phyloP scores from a whole-genome alignment of 192 early-diverging fungal genomes.

The Rhizophlyctis rosea region DNA sequence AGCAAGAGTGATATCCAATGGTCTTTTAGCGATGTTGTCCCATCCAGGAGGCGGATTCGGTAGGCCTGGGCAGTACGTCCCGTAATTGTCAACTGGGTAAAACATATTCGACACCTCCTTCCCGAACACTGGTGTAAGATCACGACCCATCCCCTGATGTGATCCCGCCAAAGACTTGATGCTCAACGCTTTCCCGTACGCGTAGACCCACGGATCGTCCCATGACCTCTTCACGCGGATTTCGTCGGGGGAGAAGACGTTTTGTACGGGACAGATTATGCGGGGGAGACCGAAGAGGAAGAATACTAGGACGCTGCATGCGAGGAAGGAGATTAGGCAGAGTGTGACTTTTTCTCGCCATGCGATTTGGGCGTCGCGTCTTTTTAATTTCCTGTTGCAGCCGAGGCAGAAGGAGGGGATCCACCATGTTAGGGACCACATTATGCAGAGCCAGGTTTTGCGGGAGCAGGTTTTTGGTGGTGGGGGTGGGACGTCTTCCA shows the following conservation, averaged over 20 bases:
- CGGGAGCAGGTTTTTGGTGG: background rate
- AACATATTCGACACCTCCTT: conserved; percentile 39
- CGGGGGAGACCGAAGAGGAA: conserved; percentile 76
- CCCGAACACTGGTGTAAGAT: conserved; percentile 25
- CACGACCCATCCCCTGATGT: conserved; percentile 17
- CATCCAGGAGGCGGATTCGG: conserved; percentile 24
- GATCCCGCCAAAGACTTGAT: conserved; percentile 15
- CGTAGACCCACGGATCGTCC: conserved; percentile 34
- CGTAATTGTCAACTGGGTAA: conserved; percentile 25
- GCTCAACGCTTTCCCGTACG: conserved; percentile 39
- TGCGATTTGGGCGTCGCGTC: conserved; percentile 82
- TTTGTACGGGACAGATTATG: conserved; percentile 74
- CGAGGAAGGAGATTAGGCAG: conserved; percentile 68
- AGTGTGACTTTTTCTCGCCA: conserved; percentile 92
- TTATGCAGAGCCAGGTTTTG: conserved; percentile 58
- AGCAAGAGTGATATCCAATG: conserved; percentile 3
- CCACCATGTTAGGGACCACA: conserved; percentile 80
- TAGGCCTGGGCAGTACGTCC: conserved; percentile 34
- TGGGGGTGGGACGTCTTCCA: no score
- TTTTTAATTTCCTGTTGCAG: conserved; percentile 65
- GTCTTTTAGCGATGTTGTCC: conserved; percentile 35
- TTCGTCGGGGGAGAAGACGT: conserved; percentile 46
- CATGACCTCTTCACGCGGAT: conserved; percentile 13
- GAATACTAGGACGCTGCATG: conserved; percentile 73
- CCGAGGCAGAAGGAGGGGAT: conserved; percentile 57